These are phyloP conservation scores for Neofusicoccum ribis DNA, from an alignment of 2,329 filamentous ascomycete genomes.

Conservation along the genomic window DNA sequence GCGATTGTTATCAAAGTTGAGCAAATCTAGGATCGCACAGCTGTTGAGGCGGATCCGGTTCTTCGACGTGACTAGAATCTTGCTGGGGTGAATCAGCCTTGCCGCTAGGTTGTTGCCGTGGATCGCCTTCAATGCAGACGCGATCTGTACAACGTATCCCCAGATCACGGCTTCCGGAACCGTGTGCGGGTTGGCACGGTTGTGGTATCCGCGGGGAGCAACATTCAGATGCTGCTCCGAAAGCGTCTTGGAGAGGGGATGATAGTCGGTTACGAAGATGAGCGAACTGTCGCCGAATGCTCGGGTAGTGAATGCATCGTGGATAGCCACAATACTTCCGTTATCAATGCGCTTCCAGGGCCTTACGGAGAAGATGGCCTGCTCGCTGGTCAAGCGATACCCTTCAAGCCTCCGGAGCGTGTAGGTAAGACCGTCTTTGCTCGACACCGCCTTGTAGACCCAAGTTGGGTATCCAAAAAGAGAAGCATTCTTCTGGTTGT, in stretches of 20 bases:
- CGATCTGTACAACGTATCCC: slow-evolving; percentile 90
- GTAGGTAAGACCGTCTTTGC: slow-evolving; percentile 86
- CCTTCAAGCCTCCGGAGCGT: slow-evolving; percentile 84
- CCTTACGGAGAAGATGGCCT: slow-evolving; percentile 81
- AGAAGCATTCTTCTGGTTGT: slow-evolving; percentile 72
- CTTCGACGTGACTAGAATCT: slow-evolving; percentile 87
- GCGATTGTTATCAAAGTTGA: slow-evolving; percentile 73
- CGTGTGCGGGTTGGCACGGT: slow-evolving; percentile 24
- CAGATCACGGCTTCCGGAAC: slow-evolving; percentile 65
- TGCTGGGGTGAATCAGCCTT: slow-evolving; percentile 80
- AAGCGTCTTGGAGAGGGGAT: slow-evolving; percentile 86
- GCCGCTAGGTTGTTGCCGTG: slow-evolving; percentile 81
- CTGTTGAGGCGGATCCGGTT: slow-evolving; percentile 85
- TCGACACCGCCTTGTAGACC: slow-evolving; percentile 92
- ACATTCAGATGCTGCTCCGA: slow-evolving; percentile 72
- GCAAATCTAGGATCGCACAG: slow-evolving; percentile 86
- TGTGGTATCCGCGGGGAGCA: slow-evolving; percentile 22
- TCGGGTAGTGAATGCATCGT: slow-evolving; percentile 90
- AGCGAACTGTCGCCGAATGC: slow-evolving; percentile 94
- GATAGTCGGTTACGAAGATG: slow-evolving; percentile 91
- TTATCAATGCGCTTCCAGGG: slow-evolving; percentile 86
- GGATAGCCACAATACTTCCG: slow-evolving; percentile 78
- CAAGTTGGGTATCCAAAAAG: slow-evolving; percentile 88
- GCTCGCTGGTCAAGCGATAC: slow-evolving; percentile 84
- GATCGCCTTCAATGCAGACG: slow-evolving; percentile 82